phyloP scores from a whole-genome alignment of 2,329 filamentous ascomycete genomes.

The Emericellopsis atlantica region DNA sequence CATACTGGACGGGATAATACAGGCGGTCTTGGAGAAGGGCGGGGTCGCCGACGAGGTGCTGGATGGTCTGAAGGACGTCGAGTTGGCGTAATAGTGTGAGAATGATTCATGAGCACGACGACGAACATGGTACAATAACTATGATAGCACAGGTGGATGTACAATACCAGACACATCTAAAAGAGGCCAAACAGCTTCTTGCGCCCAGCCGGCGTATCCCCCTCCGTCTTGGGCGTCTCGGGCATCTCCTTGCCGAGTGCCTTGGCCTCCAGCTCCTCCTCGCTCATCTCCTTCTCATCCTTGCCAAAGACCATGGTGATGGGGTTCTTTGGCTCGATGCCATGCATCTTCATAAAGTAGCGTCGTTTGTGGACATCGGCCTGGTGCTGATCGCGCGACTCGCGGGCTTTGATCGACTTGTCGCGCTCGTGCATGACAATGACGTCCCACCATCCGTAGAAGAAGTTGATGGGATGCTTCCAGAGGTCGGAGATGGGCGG shows the following conservation, averaged over 20 bases:
- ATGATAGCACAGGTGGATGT: neutral
- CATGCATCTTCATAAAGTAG: conserved; percentile 77
- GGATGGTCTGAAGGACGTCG: conserved; percentile 65
- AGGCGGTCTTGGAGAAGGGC: conserved; percentile 61
- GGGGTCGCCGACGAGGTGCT: conserved; percentile 82
- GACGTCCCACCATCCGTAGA: conserved; percentile 55
- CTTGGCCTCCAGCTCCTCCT: conserved; percentile 20
- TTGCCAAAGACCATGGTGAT: conserved; percentile 33
- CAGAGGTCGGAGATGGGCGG: conserved; percentile 58
- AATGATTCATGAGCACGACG: neutral
- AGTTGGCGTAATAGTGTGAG: conserved; percentile 37
- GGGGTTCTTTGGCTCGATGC: conserved; percentile 52
- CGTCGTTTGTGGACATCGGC: conserved; percentile 83
- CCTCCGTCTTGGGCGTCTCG: conserved; percentile 11
- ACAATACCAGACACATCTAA: conserved; percentile 20
- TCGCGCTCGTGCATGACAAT: conserved; percentile 66
- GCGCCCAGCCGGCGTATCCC: conserved; percentile 19
- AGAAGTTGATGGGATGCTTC: conserved; percentile 55
- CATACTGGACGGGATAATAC: conserved; percentile 62
- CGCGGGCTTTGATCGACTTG: conserved; percentile 52
- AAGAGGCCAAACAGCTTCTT: conserved; percentile 84
- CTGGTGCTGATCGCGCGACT: conserved; percentile 58
- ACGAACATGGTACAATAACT: neutral
- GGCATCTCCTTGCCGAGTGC: conserved; percentile 21
- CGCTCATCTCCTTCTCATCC: conserved; percentile 18